A percentile compares a stretch with the other conserved stretches of the same genome.
phyloP scores from a whole-genome alignment of 2,329 filamentous ascomycete genomes.

The Aphanoascus verrucosus region DNA sequence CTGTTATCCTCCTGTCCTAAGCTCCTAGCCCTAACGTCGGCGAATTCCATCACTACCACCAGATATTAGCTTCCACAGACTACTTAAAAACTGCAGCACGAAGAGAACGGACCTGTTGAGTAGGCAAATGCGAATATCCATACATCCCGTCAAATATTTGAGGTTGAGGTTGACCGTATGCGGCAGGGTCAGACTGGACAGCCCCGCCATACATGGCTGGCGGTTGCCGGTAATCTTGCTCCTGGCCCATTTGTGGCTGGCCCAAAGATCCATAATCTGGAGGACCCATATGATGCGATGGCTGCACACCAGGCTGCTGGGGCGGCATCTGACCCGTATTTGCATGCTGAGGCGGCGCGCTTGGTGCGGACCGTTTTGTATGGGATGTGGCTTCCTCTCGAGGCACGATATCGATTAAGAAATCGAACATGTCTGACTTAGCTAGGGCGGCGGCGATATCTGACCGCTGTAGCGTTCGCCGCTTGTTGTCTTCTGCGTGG shows the following conservation, averaged over 20 bases:
- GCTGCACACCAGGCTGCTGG: constrained; percentile 37
- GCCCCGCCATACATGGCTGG: constrained; percentile 69
- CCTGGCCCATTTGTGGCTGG: constrained; percentile 53
- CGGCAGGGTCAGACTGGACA: constrained; percentile 61
- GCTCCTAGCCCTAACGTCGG: neutral
- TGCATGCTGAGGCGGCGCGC: constrained; percentile 8
- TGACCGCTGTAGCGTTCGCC: constrained; percentile 83
- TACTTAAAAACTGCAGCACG: neutral
- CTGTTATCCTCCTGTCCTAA: neutral
- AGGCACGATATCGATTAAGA: constrained; percentile 96
- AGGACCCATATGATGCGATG: constrained; percentile 46
- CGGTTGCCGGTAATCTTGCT: constrained; percentile 70
- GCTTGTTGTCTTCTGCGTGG: constrained; percentile 97
- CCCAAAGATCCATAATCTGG: constrained; percentile 50
- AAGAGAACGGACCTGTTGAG: constrained; percentile 59
- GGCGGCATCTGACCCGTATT: constrained; percentile 30
- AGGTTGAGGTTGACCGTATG: constrained; percentile 63
- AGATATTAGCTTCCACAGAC: neutral
- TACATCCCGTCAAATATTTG: constrained; percentile 87
- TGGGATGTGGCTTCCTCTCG: constrained; percentile 83
- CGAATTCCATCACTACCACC: neutral
- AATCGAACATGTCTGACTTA: constrained; percentile 99
- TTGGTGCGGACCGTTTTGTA: constrained; percentile 57
- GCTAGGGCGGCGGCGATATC: constrained; percentile 92
- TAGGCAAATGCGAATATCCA: constrained; percentile 65